phyloP scores from a whole-genome alignment of 2,329 filamentous ascomycete genomes.

The Neonectria faginata region DNA sequence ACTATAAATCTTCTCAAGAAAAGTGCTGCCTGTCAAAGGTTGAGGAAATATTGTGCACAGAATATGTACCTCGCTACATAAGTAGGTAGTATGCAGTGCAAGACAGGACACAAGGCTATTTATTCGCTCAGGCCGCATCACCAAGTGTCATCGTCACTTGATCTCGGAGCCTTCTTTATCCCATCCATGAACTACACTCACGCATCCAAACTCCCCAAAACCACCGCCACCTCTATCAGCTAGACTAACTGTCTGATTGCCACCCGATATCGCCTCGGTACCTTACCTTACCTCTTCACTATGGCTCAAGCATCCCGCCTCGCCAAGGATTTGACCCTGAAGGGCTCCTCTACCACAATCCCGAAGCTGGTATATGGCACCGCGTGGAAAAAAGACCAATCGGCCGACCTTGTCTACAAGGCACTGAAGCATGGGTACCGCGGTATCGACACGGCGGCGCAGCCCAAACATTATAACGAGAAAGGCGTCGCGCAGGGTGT shows the following conservation, averaged over 20 bases:
- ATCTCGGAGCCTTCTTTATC: neutral
- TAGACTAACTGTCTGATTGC: neutral
- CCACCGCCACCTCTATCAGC: neutral
- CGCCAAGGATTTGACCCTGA: constrained; percentile 50
- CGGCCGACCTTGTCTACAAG: constrained; percentile 73
- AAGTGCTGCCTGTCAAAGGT: neutral
- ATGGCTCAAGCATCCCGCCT: constrained; percentile 48
- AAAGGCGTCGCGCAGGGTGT: constrained; percentile 76
- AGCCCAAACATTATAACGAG: constrained; percentile 84
- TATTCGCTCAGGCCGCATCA: neutral
- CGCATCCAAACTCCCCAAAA: neutral
- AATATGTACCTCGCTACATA: neutral
- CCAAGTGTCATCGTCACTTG: neutral
- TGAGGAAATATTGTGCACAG: neutral
- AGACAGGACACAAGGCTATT: neutral
- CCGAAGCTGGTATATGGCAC: constrained; percentile 79
- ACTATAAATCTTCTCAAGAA: neutral
- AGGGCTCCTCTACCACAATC: constrained; percentile 52
- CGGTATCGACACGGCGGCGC: constrained; percentile 81
- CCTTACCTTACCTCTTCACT: neutral
- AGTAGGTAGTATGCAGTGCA: neutral
- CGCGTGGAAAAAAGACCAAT: constrained; percentile 84
- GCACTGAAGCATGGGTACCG: constrained; percentile 78
- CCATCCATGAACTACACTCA: neutral
- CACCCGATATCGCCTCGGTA: neutral